Evolutionary conservation across 1,284 basidiomycete genomes (phyloP), one percentile per base, ranked within the genome.

Genomic region (Rugosomyces carneus): DNA sequence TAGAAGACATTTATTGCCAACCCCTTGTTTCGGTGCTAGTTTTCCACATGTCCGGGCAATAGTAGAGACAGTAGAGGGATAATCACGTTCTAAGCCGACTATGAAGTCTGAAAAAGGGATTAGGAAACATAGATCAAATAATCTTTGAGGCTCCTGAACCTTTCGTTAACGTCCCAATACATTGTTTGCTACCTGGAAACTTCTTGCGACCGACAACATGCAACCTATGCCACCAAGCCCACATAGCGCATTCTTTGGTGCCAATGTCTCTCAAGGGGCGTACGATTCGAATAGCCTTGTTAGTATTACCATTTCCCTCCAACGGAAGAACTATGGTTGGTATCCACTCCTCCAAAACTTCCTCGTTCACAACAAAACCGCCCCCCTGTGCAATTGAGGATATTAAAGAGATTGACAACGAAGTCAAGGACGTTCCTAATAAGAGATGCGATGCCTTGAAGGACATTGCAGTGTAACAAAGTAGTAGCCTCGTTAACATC

Each of bases 21-120:
- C 66, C 1, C 64, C 65, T 44, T 78, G 77, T 54, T 85, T 86
- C 7, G 91, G 84, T 8, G 80, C 76, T 27, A 94, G 68, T 64
- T 94, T 94, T 19, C 76, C 81, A 51, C 88, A 90, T 0, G 91
- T 94, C 37, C 86, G 76, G 20, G 81, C 83, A 45, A 94, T 90
- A 0, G 91, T 85, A 5, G 89, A 91, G 2, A 94, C 91, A 0
- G 92, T 94, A 0, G 90, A 89, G 0, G 92, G 91, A 61, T 89
- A 93, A 56, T 91, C 81, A 37, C 76, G 79, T 62, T 90, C 89
- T 18, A 94, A 63, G 0, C 84, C 81, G 13, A 84, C 69, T 50
- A 94, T 89, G 60, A 94, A 94, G 59, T 84, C 90, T 92, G 26
- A 9, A 4, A 13, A 19, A 31, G 26, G 20, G 2, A 31, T 26